Evolutionary conservation across 495 filamentous ascomycete species (phyloP).

Genomic region (Letharia lupina): DNA sequence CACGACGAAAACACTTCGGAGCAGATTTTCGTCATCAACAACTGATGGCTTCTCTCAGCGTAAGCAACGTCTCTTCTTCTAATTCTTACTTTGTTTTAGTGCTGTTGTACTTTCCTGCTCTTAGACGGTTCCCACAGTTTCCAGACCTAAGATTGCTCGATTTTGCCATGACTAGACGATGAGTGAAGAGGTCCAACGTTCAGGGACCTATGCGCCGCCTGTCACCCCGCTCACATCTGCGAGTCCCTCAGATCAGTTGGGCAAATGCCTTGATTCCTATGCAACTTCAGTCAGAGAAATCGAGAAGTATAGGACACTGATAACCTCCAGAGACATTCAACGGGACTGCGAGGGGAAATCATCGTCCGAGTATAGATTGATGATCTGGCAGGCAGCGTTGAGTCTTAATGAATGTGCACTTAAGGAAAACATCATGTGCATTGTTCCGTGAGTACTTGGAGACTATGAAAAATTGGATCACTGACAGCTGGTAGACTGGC

Average conservation of each 20-base stretch:
- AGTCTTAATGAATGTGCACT: background rate
- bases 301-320: background rate
- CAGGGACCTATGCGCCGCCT: no score
- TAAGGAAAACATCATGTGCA: background rate
- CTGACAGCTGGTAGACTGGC: background rate
- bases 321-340: background rate
- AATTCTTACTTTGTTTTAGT: background rate
- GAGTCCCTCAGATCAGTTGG: background rate
- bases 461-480: background rate
- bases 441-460: background rate
- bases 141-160: background rate
- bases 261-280: background rate
- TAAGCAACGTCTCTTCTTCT: background rate
- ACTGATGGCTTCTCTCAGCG: background rate
- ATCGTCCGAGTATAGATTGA: background rate
- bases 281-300: background rate
- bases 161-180: background rate
- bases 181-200: background rate
- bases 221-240: background rate
- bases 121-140: background rate
- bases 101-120: no score
- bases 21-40: background rate
- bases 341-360: background rate
- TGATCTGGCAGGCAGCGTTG: background rate
- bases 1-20: no score